A percentile compares a stretch with the other conserved stretches of the same genome.
These are phyloP conservation scores for Apiospora marii DNA, from an alignment of 2,329 filamentous ascomycete species.

Conservation along the genomic window DNA sequence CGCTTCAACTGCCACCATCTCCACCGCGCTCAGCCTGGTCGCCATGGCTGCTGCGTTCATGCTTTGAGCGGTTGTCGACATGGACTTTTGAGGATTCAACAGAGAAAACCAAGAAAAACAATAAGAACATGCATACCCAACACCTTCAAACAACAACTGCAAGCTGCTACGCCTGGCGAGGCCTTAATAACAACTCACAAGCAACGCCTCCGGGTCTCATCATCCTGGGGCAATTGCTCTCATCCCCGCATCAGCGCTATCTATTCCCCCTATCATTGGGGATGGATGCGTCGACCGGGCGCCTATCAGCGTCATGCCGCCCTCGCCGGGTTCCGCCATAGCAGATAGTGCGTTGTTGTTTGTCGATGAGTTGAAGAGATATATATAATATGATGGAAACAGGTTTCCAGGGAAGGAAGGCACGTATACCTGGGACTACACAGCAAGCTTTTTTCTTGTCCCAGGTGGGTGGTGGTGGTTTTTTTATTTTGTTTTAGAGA, in stretches of 20 bases:
- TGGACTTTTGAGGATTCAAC: background rate
- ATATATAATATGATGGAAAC: conserved; percentile 18
- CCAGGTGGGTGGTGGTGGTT: background rate
- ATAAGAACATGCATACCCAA: background rate
- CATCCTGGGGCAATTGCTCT: background rate
- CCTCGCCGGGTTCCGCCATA: conserved; percentile 15
- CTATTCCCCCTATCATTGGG: background rate
- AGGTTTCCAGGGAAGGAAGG: conserved; percentile 1
- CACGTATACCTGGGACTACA: background rate
- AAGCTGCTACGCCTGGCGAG: conserved; percentile 17
- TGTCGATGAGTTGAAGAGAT: conserved; percentile 5
- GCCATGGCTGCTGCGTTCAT: conserved; percentile 17
- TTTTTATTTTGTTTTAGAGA: background rate
- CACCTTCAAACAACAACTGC: conserved; percentile 5
- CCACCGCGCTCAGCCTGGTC: conserved; percentile 18
- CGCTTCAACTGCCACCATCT: conserved; percentile 6
- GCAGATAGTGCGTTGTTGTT: conserved; percentile 11
- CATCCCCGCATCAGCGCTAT: background rate
- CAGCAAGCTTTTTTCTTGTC: conserved; percentile 10
- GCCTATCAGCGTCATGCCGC: conserved; percentile 8
- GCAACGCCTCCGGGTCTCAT: background rate
- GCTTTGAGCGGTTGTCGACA: conserved; percentile 1
- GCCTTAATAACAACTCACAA: conserved; percentile 1
- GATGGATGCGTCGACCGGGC: background rate
- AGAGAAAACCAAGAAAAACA: conserved; percentile 5